These are phyloP conservation scores for Staphylotrichum longicolle DNA, from an alignment of 495 filamentous ascomycete species.

Conservation along the genomic window DNA sequence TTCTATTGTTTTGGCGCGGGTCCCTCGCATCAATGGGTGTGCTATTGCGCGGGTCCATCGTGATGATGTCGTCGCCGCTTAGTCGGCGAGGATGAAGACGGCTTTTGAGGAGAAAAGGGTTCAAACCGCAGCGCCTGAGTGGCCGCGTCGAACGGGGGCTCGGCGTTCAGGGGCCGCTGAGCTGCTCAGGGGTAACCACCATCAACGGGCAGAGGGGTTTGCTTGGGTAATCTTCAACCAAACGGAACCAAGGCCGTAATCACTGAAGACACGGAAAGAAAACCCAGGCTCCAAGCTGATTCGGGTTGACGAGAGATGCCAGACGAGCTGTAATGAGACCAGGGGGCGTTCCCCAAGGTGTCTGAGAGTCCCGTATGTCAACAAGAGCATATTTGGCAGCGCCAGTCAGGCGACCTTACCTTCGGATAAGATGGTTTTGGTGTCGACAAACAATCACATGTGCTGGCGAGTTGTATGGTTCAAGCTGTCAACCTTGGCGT, in stretches of 20 bases:
- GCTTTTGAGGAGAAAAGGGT: not conserved
- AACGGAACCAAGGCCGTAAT: not conserved
- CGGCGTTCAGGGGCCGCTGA: not conserved
- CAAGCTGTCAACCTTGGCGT: too few relatives aligned
- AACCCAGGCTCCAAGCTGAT: too few relatives aligned
- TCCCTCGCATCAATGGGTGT: conserved; percentile 1
- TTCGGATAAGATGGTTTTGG: too few relatives aligned
- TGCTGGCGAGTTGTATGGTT: too few relatives aligned
- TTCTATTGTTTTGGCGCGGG: not conserved
- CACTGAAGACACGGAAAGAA: too few relatives aligned
- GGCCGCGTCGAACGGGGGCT: not conserved
- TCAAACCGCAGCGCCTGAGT: conserved; percentile 2
- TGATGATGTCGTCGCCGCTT: conserved; percentile 11
- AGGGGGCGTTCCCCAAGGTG: too few relatives aligned
- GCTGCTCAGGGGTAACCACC: conserved; percentile 1
- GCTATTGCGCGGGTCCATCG: conserved; percentile 9
- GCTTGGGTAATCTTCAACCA: not conserved
- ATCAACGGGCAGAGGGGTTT: not conserved
- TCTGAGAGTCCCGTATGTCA: too few relatives aligned
- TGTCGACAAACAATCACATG: too few relatives aligned
- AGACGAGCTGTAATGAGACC: too few relatives aligned
- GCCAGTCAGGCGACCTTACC: too few relatives aligned
- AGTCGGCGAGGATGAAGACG: not conserved
- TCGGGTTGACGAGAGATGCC: too few relatives aligned
- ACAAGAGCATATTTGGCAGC: too few relatives aligned